Percentiles rank a stretch among this genome's conserved stretches.
Conservation (phyloP, 805 yeast species). For the Candida insectalens region DNA sequence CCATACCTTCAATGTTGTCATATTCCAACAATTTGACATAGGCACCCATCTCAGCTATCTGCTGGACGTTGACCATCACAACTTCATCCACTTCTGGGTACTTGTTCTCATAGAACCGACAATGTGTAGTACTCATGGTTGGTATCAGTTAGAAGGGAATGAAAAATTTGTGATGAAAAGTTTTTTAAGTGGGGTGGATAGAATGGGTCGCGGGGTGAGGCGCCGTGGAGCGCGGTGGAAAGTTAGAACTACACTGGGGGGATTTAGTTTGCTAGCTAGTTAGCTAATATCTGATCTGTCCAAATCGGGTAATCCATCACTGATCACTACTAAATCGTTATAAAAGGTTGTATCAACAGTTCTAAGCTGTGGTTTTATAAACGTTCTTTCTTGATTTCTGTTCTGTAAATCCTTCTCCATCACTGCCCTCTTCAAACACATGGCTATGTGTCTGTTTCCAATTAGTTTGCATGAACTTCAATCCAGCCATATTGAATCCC, state of each 20-base stretch:
- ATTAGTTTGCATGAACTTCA: constrained; percentile 60
- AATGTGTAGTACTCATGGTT: constrained; percentile 74
- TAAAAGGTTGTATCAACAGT: too few species aligned
- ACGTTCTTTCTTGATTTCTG: too few species aligned
- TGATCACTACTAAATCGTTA: too few species aligned
- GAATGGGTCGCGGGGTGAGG: neutral
- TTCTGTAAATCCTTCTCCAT: too few species aligned
- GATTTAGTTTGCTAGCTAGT: too few species aligned
- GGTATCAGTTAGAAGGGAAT: neutral
- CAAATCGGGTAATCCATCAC: too few species aligned
- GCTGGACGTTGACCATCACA: constrained; percentile 97
- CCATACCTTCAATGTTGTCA: constrained; percentile 99
- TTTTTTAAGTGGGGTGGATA: neutral
- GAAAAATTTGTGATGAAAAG: too few species aligned
- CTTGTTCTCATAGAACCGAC: constrained; percentile 96
- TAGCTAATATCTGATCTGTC: too few species aligned
- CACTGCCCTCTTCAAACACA: too few species aligned
- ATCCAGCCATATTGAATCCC: constrained; percentile 81
- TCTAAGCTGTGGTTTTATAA: too few species aligned
- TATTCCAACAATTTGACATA: constrained; percentile 92
- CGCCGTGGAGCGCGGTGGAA: neutral
- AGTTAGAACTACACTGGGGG: too few species aligned
- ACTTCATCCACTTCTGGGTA: constrained; percentile 98
- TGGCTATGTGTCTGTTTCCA: constrained; percentile 72
- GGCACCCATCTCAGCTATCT: constrained; percentile 99